Percentiles rank a stretch among this genome's conserved stretches.
phyloP scores from a whole-genome alignment of 2,329 filamentous ascomycete species.

The Neonectria coccinea region DNA sequence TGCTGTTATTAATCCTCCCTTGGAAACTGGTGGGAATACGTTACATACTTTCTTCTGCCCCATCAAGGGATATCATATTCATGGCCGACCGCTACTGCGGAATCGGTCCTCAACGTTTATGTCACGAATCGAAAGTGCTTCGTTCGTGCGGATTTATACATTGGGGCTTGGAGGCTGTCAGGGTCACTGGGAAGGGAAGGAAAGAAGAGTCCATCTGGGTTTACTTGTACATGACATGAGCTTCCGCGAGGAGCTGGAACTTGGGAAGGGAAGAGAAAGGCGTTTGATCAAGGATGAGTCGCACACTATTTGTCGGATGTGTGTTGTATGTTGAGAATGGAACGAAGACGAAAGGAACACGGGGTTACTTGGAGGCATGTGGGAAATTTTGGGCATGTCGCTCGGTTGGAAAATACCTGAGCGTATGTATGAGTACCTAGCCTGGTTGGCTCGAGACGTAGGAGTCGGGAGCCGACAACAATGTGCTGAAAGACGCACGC shows the following conservation, averaged over 20 bases:
- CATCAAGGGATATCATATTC: slow-evolving; percentile 15
- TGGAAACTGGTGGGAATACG: slow-evolving; percentile 36
- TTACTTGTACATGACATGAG: slow-evolving; percentile 36
- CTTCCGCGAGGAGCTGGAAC: slow-evolving; percentile 33
- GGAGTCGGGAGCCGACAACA: slow-evolving; percentile 44
- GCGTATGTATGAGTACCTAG: slow-evolving; percentile 44
- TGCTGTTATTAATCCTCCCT: slow-evolving; percentile 20
- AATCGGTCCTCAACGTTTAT: slow-evolving; percentile 43
- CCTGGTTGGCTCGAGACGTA: slow-evolving; percentile 45
- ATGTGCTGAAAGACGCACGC: slow-evolving; percentile 46
- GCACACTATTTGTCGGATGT: slow-evolving; percentile 13
- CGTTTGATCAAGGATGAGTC: slow-evolving; percentile 30
- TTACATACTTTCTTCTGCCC: slow-evolving; percentile 20
- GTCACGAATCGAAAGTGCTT: slow-evolving; percentile 47
- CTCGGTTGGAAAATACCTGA: slow-evolving; percentile 46
- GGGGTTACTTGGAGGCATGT: slow-evolving; percentile 36
- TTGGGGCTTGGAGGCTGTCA: slow-evolving; percentile 34
- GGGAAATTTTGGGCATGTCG: slow-evolving; percentile 37
- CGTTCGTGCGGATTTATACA: slow-evolving; percentile 42
- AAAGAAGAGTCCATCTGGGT: slow-evolving; percentile 35
- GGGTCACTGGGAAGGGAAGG: slow-evolving; percentile 36
- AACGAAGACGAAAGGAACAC: slow-evolving; percentile 24
- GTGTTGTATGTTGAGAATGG: slow-evolving; percentile 4
- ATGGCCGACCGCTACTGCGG: slow-evolving; percentile 19
- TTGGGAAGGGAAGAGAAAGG: slow-evolving; percentile 19